Percentiles rank a stretch among this genome's conserved stretches.
Conservation (phyloP, 495 filamentous ascomycete genomes). For the Tuber microsphaerosporum region DNA sequence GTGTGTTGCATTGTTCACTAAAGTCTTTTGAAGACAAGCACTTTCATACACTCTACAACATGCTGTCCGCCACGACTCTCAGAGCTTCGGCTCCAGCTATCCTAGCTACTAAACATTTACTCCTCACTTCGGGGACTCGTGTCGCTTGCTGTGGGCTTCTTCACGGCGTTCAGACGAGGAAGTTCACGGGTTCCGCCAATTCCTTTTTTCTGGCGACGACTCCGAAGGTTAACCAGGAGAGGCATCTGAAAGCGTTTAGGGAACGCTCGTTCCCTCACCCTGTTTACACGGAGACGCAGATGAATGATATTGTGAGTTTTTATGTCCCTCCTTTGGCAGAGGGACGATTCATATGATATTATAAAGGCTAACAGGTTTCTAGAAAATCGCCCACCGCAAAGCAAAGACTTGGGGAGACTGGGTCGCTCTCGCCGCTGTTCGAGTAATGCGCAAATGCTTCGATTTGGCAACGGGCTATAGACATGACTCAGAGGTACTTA, state of each 20-base stretch:
- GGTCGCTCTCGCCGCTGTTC: constrained; percentile 56
- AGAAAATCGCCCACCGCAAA: constrained; percentile 59
- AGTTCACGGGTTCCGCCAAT: constrained; percentile 21
- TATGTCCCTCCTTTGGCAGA: background rate
- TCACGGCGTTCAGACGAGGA: constrained; percentile 10
- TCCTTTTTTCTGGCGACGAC: constrained; percentile 25
- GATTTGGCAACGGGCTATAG: constrained; percentile 66
- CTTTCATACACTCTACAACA: background rate
- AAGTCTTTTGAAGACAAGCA: background rate
- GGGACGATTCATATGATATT: background rate
- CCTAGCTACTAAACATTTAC: background rate
- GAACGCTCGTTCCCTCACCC: constrained; percentile 64
- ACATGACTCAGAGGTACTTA: constrained; percentile 51
- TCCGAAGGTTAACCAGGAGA: constrained; percentile 18
- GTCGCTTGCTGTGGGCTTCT: constrained; percentile 18
- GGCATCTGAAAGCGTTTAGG: constrained; percentile 23
- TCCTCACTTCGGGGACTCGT: constrained; percentile 11
- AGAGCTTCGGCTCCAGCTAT: background rate
- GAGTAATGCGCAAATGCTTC: constrained; percentile 58
- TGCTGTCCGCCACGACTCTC: background rate
- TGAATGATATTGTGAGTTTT: constrained; percentile 50
- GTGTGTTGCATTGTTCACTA: background rate
- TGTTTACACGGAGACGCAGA: constrained; percentile 54
- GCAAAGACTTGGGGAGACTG: constrained; percentile 61
- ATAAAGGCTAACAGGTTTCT: constrained; percentile 4